Evolutionary conservation across 2,329 filamentous ascomycete species (phyloP), one percentile per base, ranked within the genome.

Genomic region (Onygenales sp.): DNA sequence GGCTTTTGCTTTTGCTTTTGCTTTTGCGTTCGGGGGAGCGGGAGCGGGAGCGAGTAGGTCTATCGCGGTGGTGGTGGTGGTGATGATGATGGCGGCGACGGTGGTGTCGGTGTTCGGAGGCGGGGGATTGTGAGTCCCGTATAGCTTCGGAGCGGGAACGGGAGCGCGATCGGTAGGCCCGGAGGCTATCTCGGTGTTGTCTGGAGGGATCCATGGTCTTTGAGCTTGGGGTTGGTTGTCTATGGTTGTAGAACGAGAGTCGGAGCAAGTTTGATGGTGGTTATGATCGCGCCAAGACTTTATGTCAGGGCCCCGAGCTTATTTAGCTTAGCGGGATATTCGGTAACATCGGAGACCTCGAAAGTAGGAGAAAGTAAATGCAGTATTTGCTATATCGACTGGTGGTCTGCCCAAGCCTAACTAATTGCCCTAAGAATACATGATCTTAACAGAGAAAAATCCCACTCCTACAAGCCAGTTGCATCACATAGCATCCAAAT

Each of bases 111-210:
- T 40, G 47, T 7, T 49, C 34, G 6, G 47, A 32, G 36, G 14
- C 7, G 51, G 61, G 63, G 46, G 68, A 61, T 51, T 70, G 68
- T 39, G 70, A 74, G 50, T 63, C 63, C 32, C 71, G 70, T 52
- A 65, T 66, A 47, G 67, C 63, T 54, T 62, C 62, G 6, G 62
- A 63, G 34, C 54, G 57, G 37, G 58, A 58, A 40, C 52, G 52
- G 34, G 55, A 42, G n/a, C 52, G 45, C 4, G 52, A 53, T 42
- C 56, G 49, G 33, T 51, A 51, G 49, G 13, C 33, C 31, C n/a
- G 40, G n/a, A 40, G 4, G 14, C 10, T 37, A 10, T 49, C 47
- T n/a, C 36, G 47, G 40, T 13, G n/a, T 6, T 17, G 49, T 33
- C 31, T 51, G 11, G 49, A 34, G 42, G 14, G 10, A 27, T 51